Evolutionary conservation across 164 flowering plant species (phyloP).

Genomic region (grape (Vitis vinifera)): ASM3070453v1 NC_081808.1:1463501-1464000

Average conservation of each 20-base stretch:
- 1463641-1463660: slow-evolving; percentile 29
- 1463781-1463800: too few relatives aligned
- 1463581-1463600: slow-evolving; percentile 30
- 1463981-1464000: slow-evolving; percentile 26
- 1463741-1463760: too few relatives aligned
- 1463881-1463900: too few relatives aligned
- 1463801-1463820: too few relatives aligned
- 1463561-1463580: slow-evolving; percentile 26
- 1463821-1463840: too few relatives aligned
- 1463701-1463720: too few relatives aligned
- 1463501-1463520: not conserved
- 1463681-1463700: too few relatives aligned
- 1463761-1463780: too few relatives aligned
- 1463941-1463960: slow-evolving; percentile 31
- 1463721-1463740: too few relatives aligned
- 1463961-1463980: slow-evolving; percentile 33
- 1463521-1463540: slow-evolving; percentile 21
- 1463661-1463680: not conserved
- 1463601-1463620: slow-evolving; percentile 25
- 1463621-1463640: slow-evolving; percentile 22
- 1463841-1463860: too few relatives aligned
- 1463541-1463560: slow-evolving; percentile 30
- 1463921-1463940: not conserved
- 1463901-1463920: not conserved
- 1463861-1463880: too few relatives aligned